phyloP scores from a whole-genome alignment of 2,329 filamentous ascomycete species.

The Polytolypa hystricis region DNA sequence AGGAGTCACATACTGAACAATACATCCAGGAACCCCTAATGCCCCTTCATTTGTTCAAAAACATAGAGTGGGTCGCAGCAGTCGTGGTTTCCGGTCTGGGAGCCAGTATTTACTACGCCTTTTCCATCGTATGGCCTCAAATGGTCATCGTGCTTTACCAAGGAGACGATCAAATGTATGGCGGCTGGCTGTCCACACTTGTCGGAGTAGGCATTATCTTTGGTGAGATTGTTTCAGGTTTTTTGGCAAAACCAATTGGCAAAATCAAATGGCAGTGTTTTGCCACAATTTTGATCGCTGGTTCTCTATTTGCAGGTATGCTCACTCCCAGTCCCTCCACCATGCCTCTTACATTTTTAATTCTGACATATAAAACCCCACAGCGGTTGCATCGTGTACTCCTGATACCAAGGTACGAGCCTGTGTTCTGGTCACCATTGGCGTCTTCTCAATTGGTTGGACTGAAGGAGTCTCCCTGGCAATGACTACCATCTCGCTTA shows the following conservation, averaged over 20 bases:
- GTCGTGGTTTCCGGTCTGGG: neutral
- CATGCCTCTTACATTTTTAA: too few relatives aligned
- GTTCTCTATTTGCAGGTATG: neutral
- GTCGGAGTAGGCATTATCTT: neutral
- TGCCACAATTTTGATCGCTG: neutral
- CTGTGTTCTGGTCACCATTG: neutral
- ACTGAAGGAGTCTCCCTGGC: neutral
- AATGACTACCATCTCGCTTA: neutral
- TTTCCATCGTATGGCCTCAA: neutral
- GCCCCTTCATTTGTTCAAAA: neutral
- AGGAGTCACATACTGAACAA: too few relatives aligned
- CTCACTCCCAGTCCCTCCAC: too few relatives aligned
- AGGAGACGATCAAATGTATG: neutral
- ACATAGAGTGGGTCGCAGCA: neutral
- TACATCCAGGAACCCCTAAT: neutral
- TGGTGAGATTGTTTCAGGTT: neutral
- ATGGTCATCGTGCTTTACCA: neutral
- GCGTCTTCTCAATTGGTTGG: neutral
- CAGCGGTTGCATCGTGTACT: neutral
- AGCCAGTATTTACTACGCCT: neutral
- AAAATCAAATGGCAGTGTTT: neutral
- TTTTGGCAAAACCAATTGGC: neutral
- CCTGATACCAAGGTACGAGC: neutral
- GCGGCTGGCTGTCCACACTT: neutral
- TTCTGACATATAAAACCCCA: too few relatives aligned